Conservation (phyloP, 2,329 filamentous ascomycete genomes). For the Talaromyces sp. region DNA sequence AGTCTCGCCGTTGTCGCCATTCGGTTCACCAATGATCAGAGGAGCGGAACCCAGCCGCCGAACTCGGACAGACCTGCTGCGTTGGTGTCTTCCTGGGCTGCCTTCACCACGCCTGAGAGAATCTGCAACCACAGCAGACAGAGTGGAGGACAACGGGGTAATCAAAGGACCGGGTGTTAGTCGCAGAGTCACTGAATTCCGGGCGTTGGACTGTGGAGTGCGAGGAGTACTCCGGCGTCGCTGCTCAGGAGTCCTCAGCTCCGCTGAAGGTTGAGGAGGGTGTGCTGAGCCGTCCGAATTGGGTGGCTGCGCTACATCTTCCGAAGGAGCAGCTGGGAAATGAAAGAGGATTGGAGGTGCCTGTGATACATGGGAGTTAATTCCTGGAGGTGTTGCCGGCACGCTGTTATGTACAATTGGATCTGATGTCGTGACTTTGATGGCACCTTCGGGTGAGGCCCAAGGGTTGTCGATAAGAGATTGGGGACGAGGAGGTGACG, state of each 20-base stretch:
- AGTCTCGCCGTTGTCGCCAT: conserved; percentile 15
- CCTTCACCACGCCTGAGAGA: conserved; percentile 56
- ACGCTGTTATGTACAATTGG: conserved; percentile 15
- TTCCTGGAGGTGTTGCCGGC: conserved; percentile 22
- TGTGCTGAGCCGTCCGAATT: conserved; percentile 15
- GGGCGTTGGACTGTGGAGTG: conserved; percentile 35
- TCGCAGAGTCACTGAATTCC: conserved; percentile 46
- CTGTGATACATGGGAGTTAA: conserved; percentile 15
- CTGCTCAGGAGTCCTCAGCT: conserved; percentile 19
- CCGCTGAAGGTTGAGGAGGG: conserved; percentile 4
- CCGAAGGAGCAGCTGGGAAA: conserved; percentile 37
- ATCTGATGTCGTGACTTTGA: conserved; percentile 19
- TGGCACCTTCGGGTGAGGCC: conserved; percentile 20
- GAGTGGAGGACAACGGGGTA: conserved; percentile 55
- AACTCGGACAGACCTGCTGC: conserved; percentile 12
- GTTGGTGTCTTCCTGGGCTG: conserved; percentile 30
- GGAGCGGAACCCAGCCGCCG: conserved; percentile 6
- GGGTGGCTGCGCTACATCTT: conserved; percentile 3
- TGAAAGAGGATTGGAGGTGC: conserved; percentile 32
- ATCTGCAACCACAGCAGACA: conserved; percentile 63
- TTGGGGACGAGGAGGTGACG: conserved; percentile 26
- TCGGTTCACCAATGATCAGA: not conserved
- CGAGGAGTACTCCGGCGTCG: conserved; percentile 27
- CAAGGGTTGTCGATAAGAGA: conserved; percentile 36
- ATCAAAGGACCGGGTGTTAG: conserved; percentile 57